These are phyloP conservation scores for Fusarium poae DNA, from an alignment of 2,329 filamentous ascomycete species.

Conservation along the genomic window DNA sequence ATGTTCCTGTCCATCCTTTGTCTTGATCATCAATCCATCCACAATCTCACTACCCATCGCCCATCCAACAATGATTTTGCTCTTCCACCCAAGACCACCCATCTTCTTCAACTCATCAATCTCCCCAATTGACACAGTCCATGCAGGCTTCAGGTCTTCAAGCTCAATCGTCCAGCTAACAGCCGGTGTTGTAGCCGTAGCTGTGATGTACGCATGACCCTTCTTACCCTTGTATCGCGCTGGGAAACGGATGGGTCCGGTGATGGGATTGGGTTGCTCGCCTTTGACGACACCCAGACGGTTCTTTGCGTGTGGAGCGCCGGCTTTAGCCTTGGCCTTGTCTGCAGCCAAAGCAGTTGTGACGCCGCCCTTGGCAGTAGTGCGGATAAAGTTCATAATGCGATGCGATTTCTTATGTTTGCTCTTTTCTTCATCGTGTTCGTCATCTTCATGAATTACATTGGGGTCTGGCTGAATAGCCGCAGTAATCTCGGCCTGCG, in stretches of 20 bases:
- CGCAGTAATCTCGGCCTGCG: conserved; percentile 73
- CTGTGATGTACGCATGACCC: conserved; percentile 78
- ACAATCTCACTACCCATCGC: conserved; percentile 78
- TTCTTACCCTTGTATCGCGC: conserved; percentile 77
- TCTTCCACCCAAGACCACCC: conserved; percentile 87
- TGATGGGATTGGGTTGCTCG: conserved; percentile 57
- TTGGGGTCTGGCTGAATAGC: conserved; percentile 66
- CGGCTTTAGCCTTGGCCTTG: conserved; percentile 73
- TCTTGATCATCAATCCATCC: conserved; percentile 78
- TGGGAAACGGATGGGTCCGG: conserved; percentile 82
- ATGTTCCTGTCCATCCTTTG: conserved; percentile 66
- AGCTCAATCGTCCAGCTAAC: conserved; percentile 73
- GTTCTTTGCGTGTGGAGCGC: conserved; percentile 72
- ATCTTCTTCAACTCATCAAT: conserved; percentile 82
- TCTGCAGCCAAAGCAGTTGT: conserved; percentile 79
- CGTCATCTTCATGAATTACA: conserved; percentile 52
- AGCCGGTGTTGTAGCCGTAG: conserved; percentile 74
- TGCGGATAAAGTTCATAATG: conserved; percentile 75
- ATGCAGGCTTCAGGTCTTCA: conserved; percentile 70
- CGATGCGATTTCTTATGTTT: conserved; percentile 59
- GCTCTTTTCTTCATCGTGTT: conserved; percentile 63
- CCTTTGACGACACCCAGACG: conserved; percentile 75
- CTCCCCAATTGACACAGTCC: conserved; percentile 77
- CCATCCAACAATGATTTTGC: conserved; percentile 85
- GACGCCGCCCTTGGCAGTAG: conserved; percentile 77